These are phyloP conservation scores for Phytophthora vignae DNA, from an alignment of 352 stramenopile genomes.

Conservation along the genomic window DNA sequence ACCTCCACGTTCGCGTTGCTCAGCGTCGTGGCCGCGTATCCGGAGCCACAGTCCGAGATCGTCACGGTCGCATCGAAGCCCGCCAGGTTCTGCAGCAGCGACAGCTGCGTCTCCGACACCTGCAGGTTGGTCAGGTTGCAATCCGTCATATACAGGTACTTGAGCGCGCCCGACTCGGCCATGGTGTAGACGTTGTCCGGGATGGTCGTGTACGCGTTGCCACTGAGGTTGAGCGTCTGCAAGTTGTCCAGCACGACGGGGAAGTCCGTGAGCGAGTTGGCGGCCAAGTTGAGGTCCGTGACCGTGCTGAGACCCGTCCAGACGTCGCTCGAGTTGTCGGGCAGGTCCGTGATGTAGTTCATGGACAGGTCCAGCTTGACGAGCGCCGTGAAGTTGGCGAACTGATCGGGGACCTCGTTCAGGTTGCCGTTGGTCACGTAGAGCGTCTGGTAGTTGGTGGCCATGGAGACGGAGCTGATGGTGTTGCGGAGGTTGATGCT, in stretches of 20 bases:
- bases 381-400: constrained; percentile 42
- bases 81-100: constrained; percentile 50
- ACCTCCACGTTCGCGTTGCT: constrained; percentile 37
- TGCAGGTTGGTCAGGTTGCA: constrained; percentile 71
- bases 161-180: constrained; percentile 44
- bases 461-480: constrained; percentile 41
- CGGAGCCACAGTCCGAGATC: constrained; percentile 46
- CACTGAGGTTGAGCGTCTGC: constrained; percentile 52
- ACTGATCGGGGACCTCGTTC: constrained; percentile 43
- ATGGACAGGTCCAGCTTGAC: constrained; percentile 49
- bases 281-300: constrained; percentile 44
- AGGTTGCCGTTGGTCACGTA: constrained; percentile 64
- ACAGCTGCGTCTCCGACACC: constrained; percentile 47
- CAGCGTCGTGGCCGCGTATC: constrained; percentile 29
- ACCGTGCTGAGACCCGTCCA: constrained; percentile 43
- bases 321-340: constrained; percentile 40
- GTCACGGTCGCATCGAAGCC: constrained; percentile 55
- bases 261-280: constrained; percentile 59
- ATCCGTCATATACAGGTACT: constrained; percentile 51
- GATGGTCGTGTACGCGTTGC: constrained; percentile 56
- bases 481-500: constrained; percentile 48
- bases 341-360: constrained; percentile 61
- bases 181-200: constrained; percentile 56
- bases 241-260: constrained; percentile 41
- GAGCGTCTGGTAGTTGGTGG: constrained; percentile 34